These are phyloP conservation scores for Sporothrix dimorphospora DNA, from an alignment of 2,329 filamentous ascomycete genomes.

Conservation along the genomic window DNA sequence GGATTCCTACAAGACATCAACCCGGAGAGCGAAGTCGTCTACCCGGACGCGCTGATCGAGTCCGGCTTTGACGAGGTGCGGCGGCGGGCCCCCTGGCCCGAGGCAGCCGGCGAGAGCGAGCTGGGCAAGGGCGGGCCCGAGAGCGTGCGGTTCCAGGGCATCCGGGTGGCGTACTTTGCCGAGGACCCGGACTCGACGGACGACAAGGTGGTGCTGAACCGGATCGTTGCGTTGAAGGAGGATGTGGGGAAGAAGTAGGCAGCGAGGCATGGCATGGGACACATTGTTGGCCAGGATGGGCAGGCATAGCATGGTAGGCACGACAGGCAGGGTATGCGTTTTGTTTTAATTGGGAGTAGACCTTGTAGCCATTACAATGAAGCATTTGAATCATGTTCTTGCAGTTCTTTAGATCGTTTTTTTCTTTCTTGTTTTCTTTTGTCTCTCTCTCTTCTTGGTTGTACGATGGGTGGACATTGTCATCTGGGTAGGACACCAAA, in stretches of 20 bases:
- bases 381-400: neutral
- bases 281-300: neutral
- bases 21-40: slow-evolving; percentile 80
- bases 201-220: slow-evolving; percentile 84
- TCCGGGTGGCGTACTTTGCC: slow-evolving; percentile 82
- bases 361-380: neutral
- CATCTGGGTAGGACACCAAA: too few species aligned
- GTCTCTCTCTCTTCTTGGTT: too few species aligned
- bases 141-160: slow-evolving; percentile 85
- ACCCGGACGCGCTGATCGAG: slow-evolving; percentile 77
- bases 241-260: slow-evolving; percentile 67
- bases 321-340: neutral
- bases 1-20: slow-evolving; percentile 86
- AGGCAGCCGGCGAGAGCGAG: slow-evolving; percentile 70
- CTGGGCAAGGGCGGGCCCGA: slow-evolving; percentile 66
- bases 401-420: too few species aligned
- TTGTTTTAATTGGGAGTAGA: slow-evolving; percentile 3
- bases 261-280: neutral
- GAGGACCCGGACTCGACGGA: slow-evolving; percentile 78
- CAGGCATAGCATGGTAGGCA: neutral
- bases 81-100: slow-evolving; percentile 77
- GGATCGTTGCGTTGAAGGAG: slow-evolving; percentile 91
- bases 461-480: too few species aligned
- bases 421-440: too few species aligned
- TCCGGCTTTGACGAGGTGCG: slow-evolving; percentile 79